Percentiles rank a stretch among this genome's conserved stretches.
phyloP scores from a whole-genome alignment of 805 yeast species.

The Yamadazyma laniorum region DNA sequence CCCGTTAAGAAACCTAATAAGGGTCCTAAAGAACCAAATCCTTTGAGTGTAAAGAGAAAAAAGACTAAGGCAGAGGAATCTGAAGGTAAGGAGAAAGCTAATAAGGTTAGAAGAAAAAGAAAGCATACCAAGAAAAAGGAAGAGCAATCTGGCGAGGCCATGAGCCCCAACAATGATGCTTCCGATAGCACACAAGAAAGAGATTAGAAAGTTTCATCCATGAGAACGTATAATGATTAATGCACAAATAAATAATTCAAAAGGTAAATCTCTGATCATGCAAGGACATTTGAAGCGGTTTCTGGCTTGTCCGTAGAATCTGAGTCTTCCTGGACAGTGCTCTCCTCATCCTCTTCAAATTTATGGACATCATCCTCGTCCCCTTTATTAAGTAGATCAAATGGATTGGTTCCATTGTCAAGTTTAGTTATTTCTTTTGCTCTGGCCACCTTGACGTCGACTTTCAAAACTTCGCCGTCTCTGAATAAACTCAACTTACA shows the following conservation, averaged over 20 bases:
- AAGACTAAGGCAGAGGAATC: conserved; percentile 22
- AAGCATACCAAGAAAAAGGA: conserved; percentile 17
- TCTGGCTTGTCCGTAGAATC: too few relatives aligned
- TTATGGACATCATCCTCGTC: background rate
- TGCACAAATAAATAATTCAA: conserved; percentile 3
- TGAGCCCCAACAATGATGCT: too few relatives aligned
- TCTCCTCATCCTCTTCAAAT: background rate
- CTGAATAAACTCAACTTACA: conserved; percentile 47
- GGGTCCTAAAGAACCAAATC: conserved; percentile 85
- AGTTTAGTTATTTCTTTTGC: conserved; percentile 3
- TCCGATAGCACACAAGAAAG: too few relatives aligned
- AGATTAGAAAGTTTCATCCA: background rate
- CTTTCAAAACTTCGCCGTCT: conserved; percentile 10
- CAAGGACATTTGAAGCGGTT: too few relatives aligned
- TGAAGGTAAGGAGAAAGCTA: background rate
- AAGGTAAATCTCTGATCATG: too few relatives aligned
- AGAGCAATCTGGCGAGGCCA: conserved; percentile 3
- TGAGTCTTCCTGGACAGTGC: too few relatives aligned
- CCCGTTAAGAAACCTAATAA: conserved; percentile 46
- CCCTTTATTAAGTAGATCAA: conserved; percentile 6
- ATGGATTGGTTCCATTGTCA: conserved; percentile 11
- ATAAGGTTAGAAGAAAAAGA: conserved; percentile 23
- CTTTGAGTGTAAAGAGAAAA: conserved; percentile 83
- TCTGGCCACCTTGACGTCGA: conserved; percentile 10
- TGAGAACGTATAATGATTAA: conserved; percentile 8